Evolutionary conservation across 805 yeast genomes (phyloP), one percentile per base, ranked within the genome.

Genomic region (Barnettozyma californica): DNA sequence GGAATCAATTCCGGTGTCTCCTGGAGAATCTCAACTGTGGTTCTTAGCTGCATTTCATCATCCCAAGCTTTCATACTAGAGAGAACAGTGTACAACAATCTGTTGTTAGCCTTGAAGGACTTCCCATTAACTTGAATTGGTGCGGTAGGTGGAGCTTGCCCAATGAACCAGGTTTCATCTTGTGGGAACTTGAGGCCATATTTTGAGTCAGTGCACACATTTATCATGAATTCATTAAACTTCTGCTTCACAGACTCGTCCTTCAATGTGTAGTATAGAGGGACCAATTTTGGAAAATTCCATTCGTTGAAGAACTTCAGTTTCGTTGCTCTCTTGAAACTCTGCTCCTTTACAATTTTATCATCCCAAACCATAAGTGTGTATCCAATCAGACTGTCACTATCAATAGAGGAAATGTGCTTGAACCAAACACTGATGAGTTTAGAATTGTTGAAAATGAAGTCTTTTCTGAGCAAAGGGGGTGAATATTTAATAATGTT

Each of bases 41-140:
- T 70, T 13, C 75, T 75, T 48, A 83, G 68, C 56, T 89, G 95
- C 25, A 67, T 50, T 18, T 74, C 76, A 52, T 86, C 84, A 53
- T 86, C 90, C 87, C 95, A 83, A 1, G 97, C 96, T 57, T 85
- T 87, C 58, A 91, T 70, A 27, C 73, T 68, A 8, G 80, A 80
- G 20, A 90, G 61, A 5, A 87, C 65, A 3, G 82, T 75, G 57
- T 80, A 82, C 4, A 88, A 65, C 26, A 84, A 68, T 60, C 82
- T 83, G 64, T 92, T 90, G 59, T 84, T 77, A 29, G 85, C 69
- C 52, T 69, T 78, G 66, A 82, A 85, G 4, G 68, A 65, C 49
- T 68, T 75, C 43, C 73, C 75, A 54, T 81, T 80, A 13, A 80
- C 68, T 0, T 63, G 60, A 1, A 82, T 60, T 0, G 70, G 53